Base-by-base conservation (phyloP, 2,329 filamentous ascomycete genomes). In the Stemphylium beticola region DNA sequence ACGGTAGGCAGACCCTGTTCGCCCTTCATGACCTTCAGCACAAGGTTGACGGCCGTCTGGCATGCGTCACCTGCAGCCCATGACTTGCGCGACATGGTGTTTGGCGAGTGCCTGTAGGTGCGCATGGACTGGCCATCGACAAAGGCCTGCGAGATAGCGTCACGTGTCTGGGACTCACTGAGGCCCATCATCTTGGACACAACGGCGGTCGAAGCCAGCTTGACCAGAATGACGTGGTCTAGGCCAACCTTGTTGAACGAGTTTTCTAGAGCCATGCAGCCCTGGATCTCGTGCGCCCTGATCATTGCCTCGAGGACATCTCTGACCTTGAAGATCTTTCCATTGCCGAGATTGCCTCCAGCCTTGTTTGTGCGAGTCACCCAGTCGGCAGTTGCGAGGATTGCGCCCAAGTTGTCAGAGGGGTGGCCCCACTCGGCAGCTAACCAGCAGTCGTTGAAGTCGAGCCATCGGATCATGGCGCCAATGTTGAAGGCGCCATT, bases 371-470 rank as follows among this genome's bases (percentile, higher is more conserved):
- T 97, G 69, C 95, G 90, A 68, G 93, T 96, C 73, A 96, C 87
- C 95, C 95, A 99, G 83, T 99, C 95, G 57, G 95, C 92, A 47
- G 97, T 93, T 41, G 93, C 92, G 60, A 99, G 86, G 75, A 99
- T 99, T 71, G 93, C 95, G 61, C 95, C 95, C 67, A 99, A 79
- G 83, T 99, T 99, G 83, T 99, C 95, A 4, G 93, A 97, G 59
- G 95, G 95, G 79, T 99, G 95, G 55, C 95, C 95, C 95, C 95
- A 99, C 82, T 99, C 95, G 52, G 95, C 95, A 39, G 93, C 95
- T 62, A 98, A 84, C 95, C 93, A 99, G 86, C 95, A 98, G 85
- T 99, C 95, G 78, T 99, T 99, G 86, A 98, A 99, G 82, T 99
- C 95, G 71, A 99, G 86, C 95, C 95, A 99, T 74, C 95, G 86